Percentiles rank a stretch among this genome's conserved stretches.
Conservation (phyloP, 2,329 filamentous ascomycete genomes). For the Diaporthe aspalathi region DNA sequence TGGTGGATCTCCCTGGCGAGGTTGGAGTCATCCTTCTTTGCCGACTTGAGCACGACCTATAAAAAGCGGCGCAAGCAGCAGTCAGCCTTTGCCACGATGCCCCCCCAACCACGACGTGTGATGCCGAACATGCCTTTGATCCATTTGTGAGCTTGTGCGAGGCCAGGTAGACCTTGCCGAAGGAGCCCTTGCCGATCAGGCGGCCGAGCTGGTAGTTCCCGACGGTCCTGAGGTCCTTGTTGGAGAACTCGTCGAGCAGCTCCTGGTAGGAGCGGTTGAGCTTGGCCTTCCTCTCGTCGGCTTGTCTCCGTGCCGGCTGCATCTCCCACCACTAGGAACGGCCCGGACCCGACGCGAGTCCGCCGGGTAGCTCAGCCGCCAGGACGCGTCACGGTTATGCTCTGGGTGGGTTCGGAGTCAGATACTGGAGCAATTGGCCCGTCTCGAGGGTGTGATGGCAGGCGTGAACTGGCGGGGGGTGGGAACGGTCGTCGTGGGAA, state of each 20-base stretch:
- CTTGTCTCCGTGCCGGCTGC: conserved; percentile 36
- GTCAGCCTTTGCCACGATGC: neutral
- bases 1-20: conserved; percentile 98
- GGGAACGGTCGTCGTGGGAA: conserved; percentile 9
- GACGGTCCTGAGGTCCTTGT: conserved; percentile 88
- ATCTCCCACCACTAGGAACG: conserved; percentile 27
- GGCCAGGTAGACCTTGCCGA: conserved; percentile 97
- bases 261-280: conserved; percentile 97
- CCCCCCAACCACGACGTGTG: conserved; percentile 43
- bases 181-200: conserved; percentile 96
- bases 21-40: conserved; percentile 95
- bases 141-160: conserved; percentile 98
- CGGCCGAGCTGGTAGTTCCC: conserved; percentile 94
- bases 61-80: conserved; percentile 29
- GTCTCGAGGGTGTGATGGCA: conserved; percentile 3
- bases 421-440: conserved; percentile 15
- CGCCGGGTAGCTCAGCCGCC: conserved; percentile 29
- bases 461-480: conserved; percentile 1
- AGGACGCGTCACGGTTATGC: conserved; percentile 1
- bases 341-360: conserved; percentile 33
- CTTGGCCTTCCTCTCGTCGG: conserved; percentile 57
- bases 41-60: conserved; percentile 97
- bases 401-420: neutral
- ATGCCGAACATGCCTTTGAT: conserved; percentile 75
- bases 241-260: conserved; percentile 94